phyloP scores from a whole-genome alignment of 805 yeast species.

The Ogataea corticis region DNA sequence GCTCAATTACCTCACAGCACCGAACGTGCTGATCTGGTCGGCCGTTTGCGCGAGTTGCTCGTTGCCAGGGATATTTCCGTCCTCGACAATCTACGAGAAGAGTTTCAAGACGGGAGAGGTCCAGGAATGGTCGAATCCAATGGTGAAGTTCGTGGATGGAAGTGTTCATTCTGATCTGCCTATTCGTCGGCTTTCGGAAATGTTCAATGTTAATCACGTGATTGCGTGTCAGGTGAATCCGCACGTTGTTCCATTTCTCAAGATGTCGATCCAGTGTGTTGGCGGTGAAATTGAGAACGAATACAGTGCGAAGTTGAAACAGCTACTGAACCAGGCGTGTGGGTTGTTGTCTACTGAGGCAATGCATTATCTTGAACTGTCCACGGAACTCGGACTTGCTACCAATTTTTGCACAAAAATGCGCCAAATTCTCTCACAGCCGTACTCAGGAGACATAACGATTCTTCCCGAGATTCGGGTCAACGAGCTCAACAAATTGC shows the following conservation, averaged over 20 bases:
- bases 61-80: conserved; percentile 86
- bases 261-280: conserved; percentile 62
- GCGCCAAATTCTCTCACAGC: conserved; percentile 76
- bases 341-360: conserved; percentile 67
- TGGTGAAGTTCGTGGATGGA: conserved; percentile 88
- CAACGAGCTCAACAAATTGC: conserved; percentile 58
- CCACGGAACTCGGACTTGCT: conserved; percentile 74
- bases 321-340: conserved; percentile 52
- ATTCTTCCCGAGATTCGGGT: conserved; percentile 75
- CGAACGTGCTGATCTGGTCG: conserved; percentile 80
- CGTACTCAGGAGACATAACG: conserved; percentile 91
- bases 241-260: conserved; percentile 87
- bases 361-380: conserved; percentile 72
- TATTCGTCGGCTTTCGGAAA: conserved; percentile 82
- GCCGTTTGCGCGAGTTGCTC: conserved; percentile 95
- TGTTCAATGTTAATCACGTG: conserved; percentile 97
- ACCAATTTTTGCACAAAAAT: conserved; percentile 71
- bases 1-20: conserved; percentile 76
- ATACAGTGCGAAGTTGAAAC: conserved; percentile 54
- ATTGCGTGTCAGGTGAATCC: conserved; percentile 98
- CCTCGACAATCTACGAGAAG: conserved; percentile 83
- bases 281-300: conserved; percentile 71
- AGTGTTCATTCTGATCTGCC: conserved; percentile 95
- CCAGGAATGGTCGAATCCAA: conserved; percentile 78
- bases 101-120: conserved; percentile 69